Percentiles rank a stretch among this genome's conserved stretches.
Evolutionary conservation across 768 basidiomycete genomes (phyloP).

Genomic region (Phylloporus rhodoxanthus): DNA sequence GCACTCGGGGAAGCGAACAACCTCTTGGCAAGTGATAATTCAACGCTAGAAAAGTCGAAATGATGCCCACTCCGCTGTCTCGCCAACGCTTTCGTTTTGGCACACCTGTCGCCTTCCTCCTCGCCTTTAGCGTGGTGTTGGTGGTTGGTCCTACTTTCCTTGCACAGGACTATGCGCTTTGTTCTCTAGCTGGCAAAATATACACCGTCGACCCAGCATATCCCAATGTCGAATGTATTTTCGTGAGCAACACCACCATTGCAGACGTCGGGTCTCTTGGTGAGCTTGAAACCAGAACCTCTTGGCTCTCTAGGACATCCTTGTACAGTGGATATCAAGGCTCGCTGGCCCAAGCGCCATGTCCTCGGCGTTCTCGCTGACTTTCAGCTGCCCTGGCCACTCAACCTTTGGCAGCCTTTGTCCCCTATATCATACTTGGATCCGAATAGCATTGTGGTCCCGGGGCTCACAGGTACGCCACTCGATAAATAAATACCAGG

Average conservation of each 20-base stretch:
- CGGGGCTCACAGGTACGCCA: conserved; percentile 61
- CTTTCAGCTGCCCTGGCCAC: conserved; percentile 23
- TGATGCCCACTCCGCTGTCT: not conserved
- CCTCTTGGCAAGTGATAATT: too few species aligned
- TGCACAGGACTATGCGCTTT: conserved; percentile 47
- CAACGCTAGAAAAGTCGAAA: too few species aligned
- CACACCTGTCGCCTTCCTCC: conserved; percentile 1
- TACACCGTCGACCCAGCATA: conserved; percentile 61
- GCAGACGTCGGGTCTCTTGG: conserved; percentile 44
- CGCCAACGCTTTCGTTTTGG: not conserved
- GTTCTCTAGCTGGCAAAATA: conserved; percentile 45
- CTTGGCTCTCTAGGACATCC: not conserved
- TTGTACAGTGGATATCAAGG: conserved; percentile 19
- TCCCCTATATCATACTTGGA: conserved; percentile 23
- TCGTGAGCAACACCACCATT: conserved; percentile 45
- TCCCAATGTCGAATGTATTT: conserved; percentile 58
- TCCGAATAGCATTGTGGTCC: conserved; percentile 49
- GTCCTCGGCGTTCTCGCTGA: not conserved
- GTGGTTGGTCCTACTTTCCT: not conserved
- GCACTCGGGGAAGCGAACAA: too few species aligned
- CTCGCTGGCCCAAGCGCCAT: conserved; percentile 19
- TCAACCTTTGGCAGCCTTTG: conserved; percentile 17
- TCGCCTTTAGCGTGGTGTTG: conserved; percentile 9
- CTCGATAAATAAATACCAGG: not conserved
- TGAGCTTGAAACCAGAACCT: conserved; percentile 13